These are phyloP conservation scores for Beauveria scarabaeidicola DNA, from an alignment of 2,329 filamentous ascomycete species.

Conservation along the genomic window DNA sequence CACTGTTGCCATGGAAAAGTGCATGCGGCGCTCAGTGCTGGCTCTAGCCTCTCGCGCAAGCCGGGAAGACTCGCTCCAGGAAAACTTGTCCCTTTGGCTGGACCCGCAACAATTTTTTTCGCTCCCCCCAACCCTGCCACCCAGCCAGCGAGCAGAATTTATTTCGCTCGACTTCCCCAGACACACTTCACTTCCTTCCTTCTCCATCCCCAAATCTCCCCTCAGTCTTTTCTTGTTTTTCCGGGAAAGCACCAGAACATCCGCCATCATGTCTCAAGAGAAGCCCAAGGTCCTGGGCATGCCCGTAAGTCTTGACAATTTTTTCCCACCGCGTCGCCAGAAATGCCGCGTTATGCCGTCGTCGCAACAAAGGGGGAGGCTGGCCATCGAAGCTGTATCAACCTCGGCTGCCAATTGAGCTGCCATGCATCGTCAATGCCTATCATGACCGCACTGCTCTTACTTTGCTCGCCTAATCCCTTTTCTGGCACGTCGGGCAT, in stretches of 20 bases:
- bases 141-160: constrained; percentile 37
- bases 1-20: constrained; percentile 15
- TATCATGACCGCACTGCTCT: background rate
- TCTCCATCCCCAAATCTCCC: constrained; percentile 47
- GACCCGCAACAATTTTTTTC: constrained; percentile 44
- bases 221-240: constrained; percentile 48
- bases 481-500: background rate
- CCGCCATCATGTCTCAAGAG: constrained; percentile 46
- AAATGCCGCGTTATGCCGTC: constrained; percentile 22
- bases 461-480: background rate
- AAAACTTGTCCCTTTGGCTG: constrained; percentile 33
- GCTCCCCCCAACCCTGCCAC: constrained; percentile 32
- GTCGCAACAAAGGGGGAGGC: constrained; percentile 12
- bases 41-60: constrained; percentile 23
- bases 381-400: background rate
- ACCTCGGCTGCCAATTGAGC: constrained; percentile 15
- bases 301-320: constrained; percentile 44
- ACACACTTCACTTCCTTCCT: constrained; percentile 31
- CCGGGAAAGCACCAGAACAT: constrained; percentile 30
- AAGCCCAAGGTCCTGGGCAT: constrained; percentile 57
- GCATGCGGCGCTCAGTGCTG: background rate
- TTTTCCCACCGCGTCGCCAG: constrained; percentile 12
- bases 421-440: constrained; percentile 11
- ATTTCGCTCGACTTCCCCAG: constrained; percentile 31
- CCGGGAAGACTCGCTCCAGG: constrained; percentile 48